These are phyloP conservation scores for Chlorella vulgaris DNA, from an alignment of 139 green algal genomes.

Conservation along the genomic window DNA sequence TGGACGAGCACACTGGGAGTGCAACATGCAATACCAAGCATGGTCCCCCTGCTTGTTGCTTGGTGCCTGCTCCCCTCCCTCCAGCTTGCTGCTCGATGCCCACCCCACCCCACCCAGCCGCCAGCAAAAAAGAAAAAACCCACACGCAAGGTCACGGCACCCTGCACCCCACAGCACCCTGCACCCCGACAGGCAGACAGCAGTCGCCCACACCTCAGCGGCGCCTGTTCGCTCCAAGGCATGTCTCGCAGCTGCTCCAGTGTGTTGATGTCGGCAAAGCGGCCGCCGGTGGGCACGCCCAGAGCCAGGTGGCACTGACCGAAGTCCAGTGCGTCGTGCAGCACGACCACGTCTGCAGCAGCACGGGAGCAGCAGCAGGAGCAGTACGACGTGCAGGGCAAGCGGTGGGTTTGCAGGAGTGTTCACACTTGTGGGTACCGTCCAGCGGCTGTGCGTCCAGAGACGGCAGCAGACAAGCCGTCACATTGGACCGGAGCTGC, in stretches of 20 bases:
- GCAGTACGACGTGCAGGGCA: background rate
- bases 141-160: background rate
- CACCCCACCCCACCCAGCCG: background rate
- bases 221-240: conserved; percentile 80
- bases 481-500: too few species aligned
- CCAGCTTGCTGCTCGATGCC: too few species aligned
- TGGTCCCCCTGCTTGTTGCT: too few species aligned
- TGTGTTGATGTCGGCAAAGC: conserved; percentile 68
- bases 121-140: background rate
- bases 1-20: too few species aligned
- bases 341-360: conserved; percentile 77
- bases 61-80: too few species aligned
- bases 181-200: background rate
- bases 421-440: too few species aligned
- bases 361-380: background rate
- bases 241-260: conserved; percentile 83
- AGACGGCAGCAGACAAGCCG: too few species aligned
- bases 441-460: too few species aligned
- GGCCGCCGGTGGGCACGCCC: conserved; percentile 82
- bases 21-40: too few species aligned
- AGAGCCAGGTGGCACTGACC: conserved; percentile 95
- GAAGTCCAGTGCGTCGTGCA: conserved; percentile 94
- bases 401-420: too few species aligned
- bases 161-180: background rate
- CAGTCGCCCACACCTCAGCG: conserved; percentile 70